Evolutionary conservation across 2,329 filamentous ascomycete species (phyloP), one percentile per base, ranked within the genome.

Genomic region (Cordyceps farinosa): DNA sequence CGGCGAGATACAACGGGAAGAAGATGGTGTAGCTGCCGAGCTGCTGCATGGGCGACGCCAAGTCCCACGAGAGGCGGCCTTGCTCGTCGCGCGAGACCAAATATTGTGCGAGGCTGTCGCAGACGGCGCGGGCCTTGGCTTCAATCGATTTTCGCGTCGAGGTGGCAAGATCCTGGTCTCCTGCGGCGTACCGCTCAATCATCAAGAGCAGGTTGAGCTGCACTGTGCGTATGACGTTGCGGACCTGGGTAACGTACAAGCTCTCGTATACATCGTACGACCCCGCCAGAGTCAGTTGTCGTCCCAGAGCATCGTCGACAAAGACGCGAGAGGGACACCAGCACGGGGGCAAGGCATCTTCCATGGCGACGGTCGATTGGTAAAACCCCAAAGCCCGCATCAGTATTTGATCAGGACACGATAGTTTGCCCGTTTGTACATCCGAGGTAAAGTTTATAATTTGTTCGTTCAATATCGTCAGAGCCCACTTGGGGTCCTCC

Each of bases 251-350:
- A 32, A 65, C 62, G 15, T 64, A 68, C 7, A 69, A 64, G 17
- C 68, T 66, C 2, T 48, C 47, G 48, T 69, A 69, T 3, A 70
- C 29, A 45, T 71, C 66, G 27, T 69, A 71, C 11, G 63, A 61
- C 3, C 55, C 54, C 2, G 53, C 63, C 10, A 66, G 62, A 3
- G 70, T 63, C 32, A 66, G 54, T 10, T 36, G 13, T 10, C 44
- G 50, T 8, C 58, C 48, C 1, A 52, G 34, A 6, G 45, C 53
- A 15, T 63, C 36, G 3, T 57, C 30, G 2, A 50, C n/a, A 29
- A 40, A 38, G 47, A 62, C 45, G 10, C 48, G 63, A 40, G 29
- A 54, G 5, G 65, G 55, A 9, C 44, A 53, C 68, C 66, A 67
- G 38, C 44, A 42, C 17, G 62, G 34, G 10, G 67, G 63, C n/a